Evolutionary conservation across 2,329 filamentous ascomycete genomes (phyloP), one percentile per base, ranked within the genome.

Genomic region (Ophiostoma tasmaniense): DNA sequence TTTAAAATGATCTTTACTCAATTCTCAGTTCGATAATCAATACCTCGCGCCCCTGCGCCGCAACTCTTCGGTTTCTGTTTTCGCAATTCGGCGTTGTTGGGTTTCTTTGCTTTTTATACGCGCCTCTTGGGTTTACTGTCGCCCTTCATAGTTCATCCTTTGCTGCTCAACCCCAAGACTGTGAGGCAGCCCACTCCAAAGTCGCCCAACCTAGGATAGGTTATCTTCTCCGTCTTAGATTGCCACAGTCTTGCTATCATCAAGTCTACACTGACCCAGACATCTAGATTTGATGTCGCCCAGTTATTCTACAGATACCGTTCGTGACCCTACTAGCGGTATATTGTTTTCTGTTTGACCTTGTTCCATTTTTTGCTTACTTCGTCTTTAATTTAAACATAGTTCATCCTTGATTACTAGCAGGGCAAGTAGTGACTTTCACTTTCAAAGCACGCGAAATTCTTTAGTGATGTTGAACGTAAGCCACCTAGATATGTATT

Each of bases 241-340:
- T 11, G 28, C 45, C 62, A 35, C 61, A 5, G 37, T 25, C 52
- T 33, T 28, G 55, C 55, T 61, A 14, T 25, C 55, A 61, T 13
- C 30, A 22, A 25, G 55, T 61, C 55, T 61, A 61, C 55, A 61
- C 55, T 61, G 55, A 61, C 55, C 55, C 14, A 61, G 55, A 30
- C 55, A 30, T 61, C 55, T 61, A 61, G 55, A 61, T 61, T 30
- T 30, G 55, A 61, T 61, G 55, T 30, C 25, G 55, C 55, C 11
- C 22, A 61, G 22, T 30, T 30, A 7, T 14, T 20, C 11, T 55
- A 30, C 11, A 55, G 33, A 64, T 55, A 42, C 50, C 33, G 22
- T 25, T 22, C 22, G 11, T 5, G 42, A 45, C 42, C 17, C 2
- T n/a, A 14, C 8, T 45, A 10, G n/a, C 50, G n/a, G n/a, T 55